Evolutionary conservation across 1,139 yeast species (phyloP).

Genomic region (Magnusiomyces ingens): DNA sequence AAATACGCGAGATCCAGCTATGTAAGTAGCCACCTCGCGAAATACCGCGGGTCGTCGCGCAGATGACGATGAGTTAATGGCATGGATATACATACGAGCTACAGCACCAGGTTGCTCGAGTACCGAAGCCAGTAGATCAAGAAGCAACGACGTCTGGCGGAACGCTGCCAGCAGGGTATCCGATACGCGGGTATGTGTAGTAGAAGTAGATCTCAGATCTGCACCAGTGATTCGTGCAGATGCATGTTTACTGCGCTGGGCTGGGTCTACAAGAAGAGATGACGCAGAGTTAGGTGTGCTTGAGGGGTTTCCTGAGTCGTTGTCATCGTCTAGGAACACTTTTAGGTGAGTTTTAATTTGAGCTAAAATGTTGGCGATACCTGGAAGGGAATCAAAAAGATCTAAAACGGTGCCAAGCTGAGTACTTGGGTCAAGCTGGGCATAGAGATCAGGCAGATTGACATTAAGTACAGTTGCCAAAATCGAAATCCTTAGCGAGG

Average conservation of each 20-base stretch:
- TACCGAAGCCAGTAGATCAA: not conserved
- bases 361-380: not conserved
- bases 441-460: conserved; percentile 1
- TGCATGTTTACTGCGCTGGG: not conserved
- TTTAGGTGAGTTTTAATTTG: not conserved
- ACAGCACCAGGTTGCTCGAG: not conserved
- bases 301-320: not conserved
- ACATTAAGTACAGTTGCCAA: not conserved
- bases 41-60: not conserved
- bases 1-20: not conserved
- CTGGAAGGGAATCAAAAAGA: not conserved
- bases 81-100: not conserved
- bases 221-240: not conserved
- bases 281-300: not conserved
- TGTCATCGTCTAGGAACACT: not conserved
- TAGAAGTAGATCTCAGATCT: not conserved
- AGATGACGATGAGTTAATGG: not conserved
- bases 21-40: not conserved
- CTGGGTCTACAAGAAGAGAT: not conserved
- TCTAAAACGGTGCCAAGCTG: not conserved
- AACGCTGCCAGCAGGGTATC: not conserved
- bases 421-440: not conserved
- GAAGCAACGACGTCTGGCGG: not conserved
- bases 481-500: not conserved
- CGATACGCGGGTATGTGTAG: not conserved